Evolutionary conservation across 257 asterid species (phyloP).

Genomic region (Ehretia macrophylla): DNA sequence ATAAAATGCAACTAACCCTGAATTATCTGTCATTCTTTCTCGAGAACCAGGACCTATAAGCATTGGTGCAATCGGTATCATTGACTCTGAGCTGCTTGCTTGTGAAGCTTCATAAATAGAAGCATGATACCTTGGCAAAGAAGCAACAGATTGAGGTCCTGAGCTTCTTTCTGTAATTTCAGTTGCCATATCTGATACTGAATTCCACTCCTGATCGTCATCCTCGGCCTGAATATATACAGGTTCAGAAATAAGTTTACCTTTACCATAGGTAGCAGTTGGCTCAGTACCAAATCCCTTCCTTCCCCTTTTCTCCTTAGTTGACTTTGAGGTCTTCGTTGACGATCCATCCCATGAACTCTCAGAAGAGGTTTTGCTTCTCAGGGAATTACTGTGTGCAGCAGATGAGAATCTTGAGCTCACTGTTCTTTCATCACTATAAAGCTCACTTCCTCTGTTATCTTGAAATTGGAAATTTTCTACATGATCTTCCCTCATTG

Average conservation of each 20-base stretch:
- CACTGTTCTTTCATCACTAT: conserved; percentile 46
- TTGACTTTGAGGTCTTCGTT: conserved; percentile 31
- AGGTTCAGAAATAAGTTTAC: background rate
- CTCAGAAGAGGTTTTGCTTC: conserved; percentile 52
- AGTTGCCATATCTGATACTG: conserved; percentile 31
- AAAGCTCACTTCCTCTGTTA: conserved; percentile 47
- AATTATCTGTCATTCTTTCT: conserved; percentile 54
- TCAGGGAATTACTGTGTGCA: conserved; percentile 33
- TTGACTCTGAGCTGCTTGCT: conserved; percentile 70
- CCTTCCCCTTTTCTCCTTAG: conserved; percentile 43
- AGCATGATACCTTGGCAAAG: conserved; percentile 47
- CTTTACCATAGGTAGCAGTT: conserved; percentile 8
- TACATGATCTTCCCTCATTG: conserved; percentile 38
- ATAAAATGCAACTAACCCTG: conserved; percentile 73
- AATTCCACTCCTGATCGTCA: conserved; percentile 57
- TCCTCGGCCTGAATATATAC: conserved; percentile 11
- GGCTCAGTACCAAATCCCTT: conserved; percentile 26
- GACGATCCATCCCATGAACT: conserved; percentile 64
- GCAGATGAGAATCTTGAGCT: conserved; percentile 48
- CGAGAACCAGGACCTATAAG: conserved; percentile 62
- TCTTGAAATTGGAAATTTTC: conserved; percentile 50
- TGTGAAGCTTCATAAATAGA: conserved; percentile 64
- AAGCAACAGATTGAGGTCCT: conserved; percentile 45
- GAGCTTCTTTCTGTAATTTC: conserved; percentile 52
- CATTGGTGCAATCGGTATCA: conserved; percentile 72